Evolutionary conservation across 768 basidiomycete species (phyloP), one percentile per base, ranked within the genome.

Genomic region (Kwoniella sp.): DNA sequence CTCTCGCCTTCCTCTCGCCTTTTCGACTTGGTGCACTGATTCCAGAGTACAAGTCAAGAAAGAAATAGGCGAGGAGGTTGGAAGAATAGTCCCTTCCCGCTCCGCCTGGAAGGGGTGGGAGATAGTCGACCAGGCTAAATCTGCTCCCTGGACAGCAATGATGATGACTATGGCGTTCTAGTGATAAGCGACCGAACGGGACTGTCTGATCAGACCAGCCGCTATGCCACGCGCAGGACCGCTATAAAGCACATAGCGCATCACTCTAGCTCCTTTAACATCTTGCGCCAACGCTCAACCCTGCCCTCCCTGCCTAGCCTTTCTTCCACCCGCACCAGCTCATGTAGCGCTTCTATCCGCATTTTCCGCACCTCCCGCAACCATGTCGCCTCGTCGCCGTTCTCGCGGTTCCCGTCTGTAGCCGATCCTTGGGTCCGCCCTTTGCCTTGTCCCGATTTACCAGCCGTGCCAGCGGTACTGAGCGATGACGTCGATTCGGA

Each of bases 261-360:
- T 19, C 27, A 10, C 28, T 46, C 32, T 11, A 50, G n/a, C 9
- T 47, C 44, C n/a, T 20, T 26, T n/a, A 62, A 43, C 26, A 52
- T 37, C 20, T 48, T 43, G 27, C 45, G 52, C 55, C 60, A 57
- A 22, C 60, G 31, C 14, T 57, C 49, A 19, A 46, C 57, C 32
- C 60, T 54, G 1, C 45, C 53, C 11, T 17, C 19, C 23, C 56
- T 33, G 12, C 66, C 66, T 36, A 58, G 37, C 2, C 45, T 57
- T 29, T 55, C 54, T 37, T 68, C 57, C 7, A 68, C 57, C 11
- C n/a, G 15, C 0, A 57, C 34, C 51, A 62, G 17, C 32, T 36
- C 34, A 32, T 31, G 25, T 27, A 64, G 29, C 3, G 59, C 62
- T 19, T 47, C 22, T 27, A 49, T 52, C 25, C 57, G n/a, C 10